These are phyloP conservation scores for Exophiala aquamarina DNA, from an alignment of 2,329 filamentous ascomycete genomes.

Conservation along the genomic window DNA sequence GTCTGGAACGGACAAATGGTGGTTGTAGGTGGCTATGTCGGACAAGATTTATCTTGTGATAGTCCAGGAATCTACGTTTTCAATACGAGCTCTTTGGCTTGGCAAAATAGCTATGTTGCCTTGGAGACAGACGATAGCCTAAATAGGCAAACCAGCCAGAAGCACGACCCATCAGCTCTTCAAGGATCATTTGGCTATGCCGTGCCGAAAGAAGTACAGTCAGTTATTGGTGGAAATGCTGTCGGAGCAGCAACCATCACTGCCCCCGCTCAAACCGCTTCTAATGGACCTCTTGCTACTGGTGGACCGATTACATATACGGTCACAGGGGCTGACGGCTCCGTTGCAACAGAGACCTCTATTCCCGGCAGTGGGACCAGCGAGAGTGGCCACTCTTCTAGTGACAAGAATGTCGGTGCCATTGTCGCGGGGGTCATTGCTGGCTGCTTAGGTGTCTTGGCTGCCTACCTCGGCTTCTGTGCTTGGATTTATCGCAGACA, in stretches of 20 bases:
- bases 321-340: conserved; percentile 47
- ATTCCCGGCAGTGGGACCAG: conserved; percentile 44
- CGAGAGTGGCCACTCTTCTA: conserved; percentile 32
- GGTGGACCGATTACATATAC: conserved; percentile 70
- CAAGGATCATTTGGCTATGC: conserved; percentile 64
- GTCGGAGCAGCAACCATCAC: conserved; percentile 70
- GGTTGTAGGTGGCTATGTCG: conserved; percentile 70
- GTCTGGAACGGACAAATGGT: conserved; percentile 81
- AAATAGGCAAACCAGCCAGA: conserved; percentile 54
- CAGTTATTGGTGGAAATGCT: conserved; percentile 66
- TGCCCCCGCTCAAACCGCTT: conserved; percentile 61
- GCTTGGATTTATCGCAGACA: conserved; percentile 75
- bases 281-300: conserved; percentile 68
- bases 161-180: conserved; percentile 56
- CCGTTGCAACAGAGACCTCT: conserved; percentile 40
- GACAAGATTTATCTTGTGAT: conserved; percentile 62
- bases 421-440: conserved; percentile 63
- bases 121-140: conserved; percentile 46
- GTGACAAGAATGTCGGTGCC: conserved; percentile 51
- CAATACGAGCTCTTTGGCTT: conserved; percentile 68
- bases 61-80: conserved; percentile 72
- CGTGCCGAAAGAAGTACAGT: conserved; percentile 64
- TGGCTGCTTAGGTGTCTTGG: conserved; percentile 63
- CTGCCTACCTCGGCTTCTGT: conserved; percentile 73
- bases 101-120: conserved; percentile 71